Evolutionary conservation across 352 stramenopile species (phyloP), one percentile per base, ranked within the genome.

Genomic region (Phytopythium ostracodes): DNA sequence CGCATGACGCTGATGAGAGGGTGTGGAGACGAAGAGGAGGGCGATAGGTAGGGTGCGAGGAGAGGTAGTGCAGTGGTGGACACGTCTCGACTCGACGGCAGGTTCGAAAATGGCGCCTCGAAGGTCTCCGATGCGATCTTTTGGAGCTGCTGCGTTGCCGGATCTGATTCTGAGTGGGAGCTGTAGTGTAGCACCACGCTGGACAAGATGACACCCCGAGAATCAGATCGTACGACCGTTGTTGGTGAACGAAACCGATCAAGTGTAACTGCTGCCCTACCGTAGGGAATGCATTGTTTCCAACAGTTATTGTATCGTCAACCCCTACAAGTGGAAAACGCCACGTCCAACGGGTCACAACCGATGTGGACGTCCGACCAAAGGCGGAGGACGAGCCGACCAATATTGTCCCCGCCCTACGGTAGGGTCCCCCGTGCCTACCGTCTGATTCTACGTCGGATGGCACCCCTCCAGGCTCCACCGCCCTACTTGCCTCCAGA

Each of bases 1-100:
- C 47, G 70, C 63, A 76, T 70, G 11, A 9, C 31, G 12, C 40
- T 20, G 35, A 15, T 7, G 20, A 3, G 38, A 43, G 38, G 12
- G 12, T 43, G 1, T 2, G 4, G 0, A 6, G 38, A 14, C 12
- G 3, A 7, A 7, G n/a, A 15, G 42, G 10, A 46, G 40, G 15
- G 40, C 40, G 40, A n/a, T 9, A 25, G 4, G 42, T 25, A 25
- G 20, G 7, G 42, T 10, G 42, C 42, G 8, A n/a, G 42, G 24
- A 47, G 38, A 44, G 0, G 3, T 38, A 38, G 33, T 15, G 33
- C 33, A 14, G 33, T 38, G 3, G 33, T 38, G 33, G 33, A 10
- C 33, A 38, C 33, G 6, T 38, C 7, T 38, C 10, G 33, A 12
- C 10, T 5, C 6, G 33, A 5, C 42, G 2, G 1, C 42, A 47